Evolutionary conservation across 2,329 filamentous ascomycete genomes (phyloP).

Genomic region (Colletotrichum tanaceti): DNA sequence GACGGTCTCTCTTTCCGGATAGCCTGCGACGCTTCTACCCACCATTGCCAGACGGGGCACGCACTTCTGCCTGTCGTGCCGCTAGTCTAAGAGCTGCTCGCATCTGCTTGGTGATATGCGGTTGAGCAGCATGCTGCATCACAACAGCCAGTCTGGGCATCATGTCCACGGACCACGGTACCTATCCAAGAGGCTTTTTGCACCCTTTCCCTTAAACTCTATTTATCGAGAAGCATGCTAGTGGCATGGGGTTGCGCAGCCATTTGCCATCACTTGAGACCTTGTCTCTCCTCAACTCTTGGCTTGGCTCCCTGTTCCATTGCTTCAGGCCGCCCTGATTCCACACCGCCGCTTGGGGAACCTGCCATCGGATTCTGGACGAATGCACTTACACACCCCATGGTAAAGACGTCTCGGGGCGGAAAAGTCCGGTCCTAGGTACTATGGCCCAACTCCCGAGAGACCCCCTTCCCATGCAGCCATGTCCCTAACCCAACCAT

Average conservation of each 20-base stretch:
- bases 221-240: neutral
- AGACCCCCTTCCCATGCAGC: too few relatives aligned
- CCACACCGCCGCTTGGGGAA: neutral
- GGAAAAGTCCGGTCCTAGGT: neutral
- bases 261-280: neutral
- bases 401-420: neutral
- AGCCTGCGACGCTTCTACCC: neutral
- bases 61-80: neutral
- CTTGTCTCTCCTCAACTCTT: neutral
- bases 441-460: neutral
- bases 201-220: neutral
- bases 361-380: neutral
- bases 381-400: neutral
- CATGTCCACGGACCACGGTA: too few relatives aligned
- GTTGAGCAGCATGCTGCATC: neutral
- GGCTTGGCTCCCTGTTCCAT: neutral
- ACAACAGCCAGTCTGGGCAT: neutral
- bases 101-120: neutral
- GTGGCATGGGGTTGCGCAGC: neutral
- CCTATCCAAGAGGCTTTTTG: neutral
- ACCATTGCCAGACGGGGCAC: too few relatives aligned
- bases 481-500: neutral
- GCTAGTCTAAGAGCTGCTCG: neutral
- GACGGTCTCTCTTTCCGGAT: neutral
- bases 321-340: slow-evolving; percentile 1